Evolutionary conservation across 2,329 filamentous ascomycete species (phyloP).

Genomic region (Fusarium transvaalense): DNA sequence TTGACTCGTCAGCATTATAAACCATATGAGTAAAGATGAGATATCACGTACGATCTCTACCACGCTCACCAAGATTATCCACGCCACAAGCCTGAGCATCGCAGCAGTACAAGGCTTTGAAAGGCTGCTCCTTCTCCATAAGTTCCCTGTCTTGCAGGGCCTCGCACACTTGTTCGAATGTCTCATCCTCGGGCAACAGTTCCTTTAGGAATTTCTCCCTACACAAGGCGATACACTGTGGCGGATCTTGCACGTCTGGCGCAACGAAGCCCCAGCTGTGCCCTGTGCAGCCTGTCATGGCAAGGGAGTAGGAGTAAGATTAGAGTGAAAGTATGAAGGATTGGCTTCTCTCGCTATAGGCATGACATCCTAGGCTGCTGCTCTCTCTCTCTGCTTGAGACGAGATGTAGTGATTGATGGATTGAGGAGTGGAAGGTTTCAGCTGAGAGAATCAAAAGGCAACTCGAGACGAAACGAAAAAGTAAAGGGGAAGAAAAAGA

Average conservation of each 20-base stretch:
- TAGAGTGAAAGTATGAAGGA: neutral
- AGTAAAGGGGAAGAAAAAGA: conserved; percentile 4
- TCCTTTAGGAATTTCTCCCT: conserved; percentile 50
- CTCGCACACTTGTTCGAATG: conserved; percentile 52
- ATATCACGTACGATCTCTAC: conserved; percentile 59
- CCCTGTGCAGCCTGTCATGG: conserved; percentile 38
- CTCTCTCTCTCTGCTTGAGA: conserved; percentile 13
- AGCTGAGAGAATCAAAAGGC: conserved; percentile 34
- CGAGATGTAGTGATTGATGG: conserved; percentile 1
- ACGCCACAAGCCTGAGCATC: conserved; percentile 65
- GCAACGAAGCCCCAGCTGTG: conserved; percentile 51
- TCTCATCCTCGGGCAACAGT: conserved; percentile 47
- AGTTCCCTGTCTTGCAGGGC: conserved; percentile 46
- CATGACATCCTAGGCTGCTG: conserved; percentile 28
- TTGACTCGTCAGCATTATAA: conserved; percentile 24
- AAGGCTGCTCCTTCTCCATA: conserved; percentile 46
- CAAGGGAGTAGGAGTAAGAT: neutral
- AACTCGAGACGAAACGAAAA: conserved; percentile 39
- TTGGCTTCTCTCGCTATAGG: conserved; percentile 23
- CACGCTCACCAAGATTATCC: conserved; percentile 48
- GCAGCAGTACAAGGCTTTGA: conserved; percentile 66
- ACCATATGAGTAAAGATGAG: neutral
- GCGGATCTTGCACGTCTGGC: conserved; percentile 49
- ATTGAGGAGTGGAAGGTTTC: conserved; percentile 34
- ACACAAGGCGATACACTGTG: conserved; percentile 53